Base-by-base conservation (phyloP, 108 stramenopile genomes). In the Epipyxis sp. region DNA sequence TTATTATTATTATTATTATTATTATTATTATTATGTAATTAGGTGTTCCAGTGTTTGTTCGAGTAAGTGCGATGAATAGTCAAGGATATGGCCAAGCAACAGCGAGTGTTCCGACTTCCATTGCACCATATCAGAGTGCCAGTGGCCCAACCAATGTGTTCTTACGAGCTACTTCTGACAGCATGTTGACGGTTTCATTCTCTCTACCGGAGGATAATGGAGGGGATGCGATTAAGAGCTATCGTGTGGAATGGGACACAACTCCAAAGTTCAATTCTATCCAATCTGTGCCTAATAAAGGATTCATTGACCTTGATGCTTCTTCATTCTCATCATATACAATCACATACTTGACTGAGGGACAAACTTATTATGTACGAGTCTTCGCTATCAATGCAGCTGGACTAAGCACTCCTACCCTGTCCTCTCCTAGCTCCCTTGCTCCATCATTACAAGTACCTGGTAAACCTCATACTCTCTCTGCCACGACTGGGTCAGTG, bases 161-260 rank as follows among this genome's bases (percentile, higher is more conserved):
- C 46, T 83, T 93, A 0, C 83, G 78, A 32, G 81, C 90, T 37
- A 94, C 92, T 1, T 84, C 84, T n/a, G 85, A 91, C 74, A 87
- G 87, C 35, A 91, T 92, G 91, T 76, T 94, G 32, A 92, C 92
- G 37, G 87, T 93, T 37, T 84, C 84, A 16, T 91, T 85, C 81
- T 59, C 59, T 32, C 65, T 74, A 41, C 90, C 91, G 35, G 25
- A 69, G 34, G 79, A 84, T 58, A 79, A 91, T 76, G 93, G 93
- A 30, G 93, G 93, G 34, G 92, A 92, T 69, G 71, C 72, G 20
- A 85, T 94, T 3, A 82, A 83, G 1, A 76, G 78, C n/a, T 92
- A 91, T 76, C 61, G 82, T 30, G 77, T 94, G n/a, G 88, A 91
- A 59, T 94, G 93, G 93, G 93, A 94, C 87, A 88, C 86, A 20